Base-by-base conservation (phyloP, 2,329 filamentous ascomycete genomes). In the Arthroderma sp. region DNA sequence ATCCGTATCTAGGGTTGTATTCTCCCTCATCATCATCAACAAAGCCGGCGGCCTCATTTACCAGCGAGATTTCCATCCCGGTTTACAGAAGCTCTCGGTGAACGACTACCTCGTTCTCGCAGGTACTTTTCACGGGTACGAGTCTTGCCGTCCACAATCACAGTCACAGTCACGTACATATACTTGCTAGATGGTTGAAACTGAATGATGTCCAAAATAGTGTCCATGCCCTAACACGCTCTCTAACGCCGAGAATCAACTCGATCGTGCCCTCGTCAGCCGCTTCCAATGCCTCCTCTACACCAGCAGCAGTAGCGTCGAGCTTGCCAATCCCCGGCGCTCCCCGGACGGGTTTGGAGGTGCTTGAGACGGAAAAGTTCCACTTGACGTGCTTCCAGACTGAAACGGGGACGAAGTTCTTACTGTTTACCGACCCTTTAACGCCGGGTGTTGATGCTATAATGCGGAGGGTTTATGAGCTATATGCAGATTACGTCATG, bases 81-180 rank as follows among this genome's bases (percentile, higher is more conserved):
- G 79, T 49, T 76, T 98, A 48, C 84, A 85, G 63, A 86, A 89
- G 62, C 80, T 98, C 55, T 85, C 78, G 54, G 89, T 85, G 55
- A 98, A 98, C 63, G 91, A 98, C 72, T 94, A 93, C 61, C 82
- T 98, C 30, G 89, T 96, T 54, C 78, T 98, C 29, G 91, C 91
- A 5, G 91, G 91, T 47, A 98, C 91, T 44, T 98, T 98, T 64
- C 91, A 98, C 61, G 91, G 86, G 85, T 88, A 69, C 50, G 66
- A 57, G 15, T 3, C 3, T 22, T 22, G 15, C 15, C 15, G 15
- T 22, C 15, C 15, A 22, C 15, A 22, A 22, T 22, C 3, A 22
- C 15, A 22, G 3, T 22, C 15, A 22, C 15, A 22, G 15, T 22
- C 15, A 22, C 15, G 15, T 22, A 22, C 15, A 22, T 22, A 22